Conservation (phyloP, 176 grass and related monocot genomes). For the Carex parvula region DNA sequence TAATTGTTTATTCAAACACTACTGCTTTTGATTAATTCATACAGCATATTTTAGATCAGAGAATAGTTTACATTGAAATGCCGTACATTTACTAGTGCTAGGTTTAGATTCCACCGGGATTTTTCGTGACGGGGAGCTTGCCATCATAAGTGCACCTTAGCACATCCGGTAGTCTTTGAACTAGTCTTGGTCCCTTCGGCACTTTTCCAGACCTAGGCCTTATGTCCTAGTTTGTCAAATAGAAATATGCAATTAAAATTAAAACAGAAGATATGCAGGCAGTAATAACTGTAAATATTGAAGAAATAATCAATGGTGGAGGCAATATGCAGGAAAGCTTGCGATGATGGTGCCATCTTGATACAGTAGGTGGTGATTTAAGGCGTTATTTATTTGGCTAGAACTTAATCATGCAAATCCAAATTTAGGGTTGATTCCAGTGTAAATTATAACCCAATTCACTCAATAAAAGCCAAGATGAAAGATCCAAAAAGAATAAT, state of each 20-base stretch:
- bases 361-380: background rate
- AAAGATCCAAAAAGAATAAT: background rate
- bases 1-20: background rate
- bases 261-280: background rate
- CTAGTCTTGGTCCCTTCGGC: constrained; percentile 48
- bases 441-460: background rate
- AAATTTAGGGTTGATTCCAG: background rate
- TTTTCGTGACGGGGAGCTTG: constrained; percentile 41
- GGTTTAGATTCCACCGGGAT: constrained; percentile 22
- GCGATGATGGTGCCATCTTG: background rate
- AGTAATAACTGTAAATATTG: background rate
- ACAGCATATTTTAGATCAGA: background rate
- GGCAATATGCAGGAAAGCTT: background rate
- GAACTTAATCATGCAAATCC: background rate
- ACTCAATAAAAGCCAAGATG: background rate
- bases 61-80: background rate
- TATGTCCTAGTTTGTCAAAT: constrained; percentile 57
- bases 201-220: constrained; percentile 49
- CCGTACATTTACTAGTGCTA: background rate
- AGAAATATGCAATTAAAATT: constrained; percentile 8
- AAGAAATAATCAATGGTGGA: background rate
- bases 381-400: background rate
- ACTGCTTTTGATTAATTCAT: background rate
- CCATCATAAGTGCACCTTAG: constrained; percentile 54
- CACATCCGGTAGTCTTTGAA: constrained; percentile 59